Conservation (phyloP, 2,329 filamentous ascomycete species). For the Trichoderma koningiopsis region DNA sequence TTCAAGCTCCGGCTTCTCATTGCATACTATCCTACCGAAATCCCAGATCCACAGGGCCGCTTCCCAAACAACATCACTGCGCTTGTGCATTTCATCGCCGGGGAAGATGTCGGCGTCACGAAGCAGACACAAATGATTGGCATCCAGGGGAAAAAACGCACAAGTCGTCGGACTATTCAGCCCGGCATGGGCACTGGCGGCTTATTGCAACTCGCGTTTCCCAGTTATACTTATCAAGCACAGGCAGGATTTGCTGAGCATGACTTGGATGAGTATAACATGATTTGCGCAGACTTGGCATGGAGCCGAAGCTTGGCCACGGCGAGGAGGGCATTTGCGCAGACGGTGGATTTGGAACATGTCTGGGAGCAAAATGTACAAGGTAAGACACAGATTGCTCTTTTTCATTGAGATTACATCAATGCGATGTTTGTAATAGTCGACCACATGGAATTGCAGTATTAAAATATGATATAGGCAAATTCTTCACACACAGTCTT, state of each 20-base stretch:
- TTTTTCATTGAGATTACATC: neutral
- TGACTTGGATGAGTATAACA: conserved; percentile 68
- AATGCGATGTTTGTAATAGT: neutral
- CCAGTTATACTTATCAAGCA: conserved; percentile 48
- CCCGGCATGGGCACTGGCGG: conserved; percentile 44
- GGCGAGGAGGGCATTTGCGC: conserved; percentile 64
- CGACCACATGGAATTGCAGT: neutral
- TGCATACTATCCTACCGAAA: conserved; percentile 49
- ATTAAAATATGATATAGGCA: conserved; percentile 35
- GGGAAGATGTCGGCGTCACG: conserved; percentile 45
- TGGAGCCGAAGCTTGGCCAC: conserved; percentile 66
- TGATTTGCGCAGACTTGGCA: conserved; percentile 64
- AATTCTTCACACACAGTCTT: conserved; percentile 61
- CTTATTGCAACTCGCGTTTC: conserved; percentile 41
- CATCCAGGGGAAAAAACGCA: conserved; percentile 48
- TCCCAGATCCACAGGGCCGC: conserved; percentile 46
- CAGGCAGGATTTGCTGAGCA: conserved; percentile 71
- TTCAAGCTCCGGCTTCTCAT: conserved; percentile 47
- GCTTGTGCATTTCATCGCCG: conserved; percentile 45
- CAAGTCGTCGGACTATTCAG: conserved; percentile 39
- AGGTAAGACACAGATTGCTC: conserved; percentile 45
- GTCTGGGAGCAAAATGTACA: conserved; percentile 67
- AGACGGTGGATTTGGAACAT: conserved; percentile 63
- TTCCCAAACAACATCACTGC: conserved; percentile 45
- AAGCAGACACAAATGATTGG: conserved; percentile 48